Conservation (phyloP, 345 rosid genomes). For the Linum usitatissimum region DNA sequence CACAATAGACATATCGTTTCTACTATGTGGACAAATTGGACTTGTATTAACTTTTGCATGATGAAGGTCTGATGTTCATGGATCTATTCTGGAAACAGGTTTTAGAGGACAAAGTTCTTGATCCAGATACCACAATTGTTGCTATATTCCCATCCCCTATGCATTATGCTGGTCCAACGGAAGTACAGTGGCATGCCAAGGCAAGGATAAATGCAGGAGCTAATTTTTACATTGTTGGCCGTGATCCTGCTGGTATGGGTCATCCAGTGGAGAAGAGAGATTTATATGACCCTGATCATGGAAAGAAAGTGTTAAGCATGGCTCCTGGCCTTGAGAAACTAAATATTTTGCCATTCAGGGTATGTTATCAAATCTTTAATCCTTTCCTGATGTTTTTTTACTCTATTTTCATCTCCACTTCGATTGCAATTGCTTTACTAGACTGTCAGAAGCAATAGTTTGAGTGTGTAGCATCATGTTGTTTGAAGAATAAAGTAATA, state of each 20-base stretch:
- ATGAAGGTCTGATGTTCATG: neutral
- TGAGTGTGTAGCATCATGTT: no score
- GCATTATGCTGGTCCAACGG: constrained; percentile 99
- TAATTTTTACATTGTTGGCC: constrained; percentile 92
- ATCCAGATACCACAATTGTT: constrained; percentile 80
- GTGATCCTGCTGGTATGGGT: constrained; percentile 99
- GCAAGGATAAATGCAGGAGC: constrained; percentile 95
- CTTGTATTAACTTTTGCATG: no score
- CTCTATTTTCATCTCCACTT: neutral
- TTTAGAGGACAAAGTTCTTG: constrained; percentile 84
- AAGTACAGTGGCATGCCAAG: constrained; percentile 99
- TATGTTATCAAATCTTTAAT: constrained; percentile 13
- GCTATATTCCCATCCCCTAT: constrained; percentile 95
- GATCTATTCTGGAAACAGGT: constrained; percentile 35
- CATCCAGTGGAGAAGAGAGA: constrained; percentile 95
- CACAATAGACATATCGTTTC: no score
- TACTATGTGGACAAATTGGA: no score
- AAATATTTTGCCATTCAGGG: constrained; percentile 90
- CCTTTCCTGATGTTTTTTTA: no score
- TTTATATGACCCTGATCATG: constrained; percentile 91
- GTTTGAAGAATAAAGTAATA: no score
- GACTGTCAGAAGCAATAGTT: no score
- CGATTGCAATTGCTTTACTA: neutral
- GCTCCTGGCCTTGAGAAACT: constrained; percentile 96
- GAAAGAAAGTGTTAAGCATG: constrained; percentile 92